Evolutionary conservation across 306 rosid species (phyloP).

Genomic region (Trifolium dubium): DNA sequence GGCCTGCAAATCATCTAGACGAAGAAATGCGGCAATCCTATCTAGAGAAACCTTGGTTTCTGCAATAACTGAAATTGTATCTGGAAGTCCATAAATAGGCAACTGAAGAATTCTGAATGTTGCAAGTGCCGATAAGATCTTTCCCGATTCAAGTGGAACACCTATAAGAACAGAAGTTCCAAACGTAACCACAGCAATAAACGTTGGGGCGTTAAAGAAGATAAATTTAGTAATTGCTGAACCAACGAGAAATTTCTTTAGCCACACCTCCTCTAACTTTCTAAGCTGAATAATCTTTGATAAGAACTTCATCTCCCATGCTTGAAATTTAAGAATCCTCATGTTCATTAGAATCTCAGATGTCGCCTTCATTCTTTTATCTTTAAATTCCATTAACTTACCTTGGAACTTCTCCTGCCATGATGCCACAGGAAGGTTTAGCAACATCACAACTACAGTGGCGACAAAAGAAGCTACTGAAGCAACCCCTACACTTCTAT

Average conservation of each 20-base stretch:
- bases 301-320: slow-evolving; percentile 92
- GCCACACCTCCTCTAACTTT: slow-evolving; percentile 66
- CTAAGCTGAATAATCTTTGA: slow-evolving; percentile 64
- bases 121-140: slow-evolving; percentile 87
- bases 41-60: slow-evolving; percentile 87
- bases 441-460: slow-evolving; percentile 66
- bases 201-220: slow-evolving; percentile 76
- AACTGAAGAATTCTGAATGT: slow-evolving; percentile 83
- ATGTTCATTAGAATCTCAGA: slow-evolving; percentile 79
- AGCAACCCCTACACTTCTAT: slow-evolving; percentile 79
- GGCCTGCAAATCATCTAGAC: slow-evolving; percentile 67
- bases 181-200: slow-evolving; percentile 76
- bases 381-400: slow-evolving; percentile 86
- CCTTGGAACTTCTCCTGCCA: slow-evolving; percentile 68
- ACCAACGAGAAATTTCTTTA: slow-evolving; percentile 60
- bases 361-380: slow-evolving; percentile 79
- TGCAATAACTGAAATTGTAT: slow-evolving; percentile 69
- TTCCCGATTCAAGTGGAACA: slow-evolving; percentile 86
- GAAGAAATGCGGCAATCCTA: slow-evolving; percentile 73
- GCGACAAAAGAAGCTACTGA: slow-evolving; percentile 70
- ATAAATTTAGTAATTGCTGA: slow-evolving; percentile 54
- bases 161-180: slow-evolving; percentile 73
- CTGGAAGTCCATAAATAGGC: slow-evolving; percentile 73
- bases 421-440: slow-evolving; percentile 71
- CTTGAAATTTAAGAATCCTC: slow-evolving; percentile 89